A percentile compares a stretch with the other conserved stretches of the same genome.
Evolutionary conservation across 2,329 filamentous ascomycete genomes (phyloP).

Genomic region (Xylariomycetidae sp.): DNA sequence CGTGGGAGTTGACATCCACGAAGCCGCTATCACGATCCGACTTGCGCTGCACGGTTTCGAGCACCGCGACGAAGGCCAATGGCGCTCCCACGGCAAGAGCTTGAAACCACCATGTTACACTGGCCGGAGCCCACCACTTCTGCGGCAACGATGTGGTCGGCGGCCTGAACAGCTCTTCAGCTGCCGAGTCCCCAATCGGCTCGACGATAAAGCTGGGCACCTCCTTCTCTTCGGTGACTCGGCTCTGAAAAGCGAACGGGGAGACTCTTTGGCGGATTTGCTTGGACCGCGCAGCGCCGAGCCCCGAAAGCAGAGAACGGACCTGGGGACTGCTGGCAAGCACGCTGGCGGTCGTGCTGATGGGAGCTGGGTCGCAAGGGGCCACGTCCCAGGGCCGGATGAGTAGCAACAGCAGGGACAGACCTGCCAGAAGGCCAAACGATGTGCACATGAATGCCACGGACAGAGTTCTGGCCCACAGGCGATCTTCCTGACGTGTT

Average conservation of each 20-base stretch:
- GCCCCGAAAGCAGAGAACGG: constrained; percentile 3
- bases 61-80: constrained; percentile 5
- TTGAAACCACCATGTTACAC: constrained; percentile 7
- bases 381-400: constrained; percentile 8
- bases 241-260: constrained; percentile 6
- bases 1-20: constrained; percentile 2
- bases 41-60: constrained; percentile 8
- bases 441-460: constrained; percentile 7
- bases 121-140: constrained; percentile 8
- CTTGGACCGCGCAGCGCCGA: constrained; percentile 4
- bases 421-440: constrained; percentile 5
- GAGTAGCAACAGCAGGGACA: constrained; percentile 3
- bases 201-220: constrained; percentile 5
- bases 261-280: constrained; percentile 5
- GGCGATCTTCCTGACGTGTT: constrained; percentile 4
- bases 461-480: constrained; percentile 8
- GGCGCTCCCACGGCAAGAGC: constrained; percentile 4
- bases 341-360: constrained; percentile 9
- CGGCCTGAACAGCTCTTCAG: background rate
- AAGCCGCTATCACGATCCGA: constrained; percentile 8
- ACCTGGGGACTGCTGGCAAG: constrained; percentile 6
- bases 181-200: constrained; percentile 1
- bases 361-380: constrained; percentile 8
- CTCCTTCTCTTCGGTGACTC: constrained; percentile 2
- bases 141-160: constrained; percentile 1